Base-by-base conservation (phyloP, 345 rosid genomes). In the Camelina neglecta region DNA sequence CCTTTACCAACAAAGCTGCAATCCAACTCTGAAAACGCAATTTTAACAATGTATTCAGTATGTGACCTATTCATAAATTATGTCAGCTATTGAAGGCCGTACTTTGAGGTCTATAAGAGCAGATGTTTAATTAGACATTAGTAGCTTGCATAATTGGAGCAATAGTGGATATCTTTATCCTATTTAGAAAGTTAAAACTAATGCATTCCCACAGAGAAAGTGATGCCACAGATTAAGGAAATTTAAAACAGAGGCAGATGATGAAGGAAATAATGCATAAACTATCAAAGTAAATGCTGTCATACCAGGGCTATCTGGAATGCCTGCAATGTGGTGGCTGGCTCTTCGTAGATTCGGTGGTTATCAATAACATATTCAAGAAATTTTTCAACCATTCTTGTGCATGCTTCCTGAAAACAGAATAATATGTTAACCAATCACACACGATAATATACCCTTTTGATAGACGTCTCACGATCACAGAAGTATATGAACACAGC, bases 221-320 rank as follows among this genome's bases (percentile, higher is more conserved):
- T 16, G 67, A 13, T 65, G 47, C 41, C 68, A 18, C 26, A 57
- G 60, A 56, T 7, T 49, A 48, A 39, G 13, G 6, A 47, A 35
- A 24, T 38, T 70, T 7, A 23, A 36, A 39, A 48, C 45, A 29
- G 15, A 60, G 50, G 42, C 36, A 59, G 62, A 53, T 35, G 58
- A 39, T 33, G 26, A 71, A 58, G 45, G 55, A 71, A 71, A 71
- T 44, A 65, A 65, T 66, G 54, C 45, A 71, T 71, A 64, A 73
- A 51, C 39, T 41, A 66, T 42, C 35, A 24, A 73, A 62, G 59
- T 41, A 45, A 69, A 63, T 44, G 81, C 54, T 50, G 63, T 67
- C 92, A 81, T 49, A 95, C 99, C 93, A 93, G 65, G 53, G 98
- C 89, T 66, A 95, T 80, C 80, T 84, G 92, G 73, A 95, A 95